A percentile compares a stretch with the other conserved stretches of the same genome.
Evolutionary conservation across 2,329 filamentous ascomycete genomes (phyloP).

Genomic region (Hypomyces perniciosus): DNA sequence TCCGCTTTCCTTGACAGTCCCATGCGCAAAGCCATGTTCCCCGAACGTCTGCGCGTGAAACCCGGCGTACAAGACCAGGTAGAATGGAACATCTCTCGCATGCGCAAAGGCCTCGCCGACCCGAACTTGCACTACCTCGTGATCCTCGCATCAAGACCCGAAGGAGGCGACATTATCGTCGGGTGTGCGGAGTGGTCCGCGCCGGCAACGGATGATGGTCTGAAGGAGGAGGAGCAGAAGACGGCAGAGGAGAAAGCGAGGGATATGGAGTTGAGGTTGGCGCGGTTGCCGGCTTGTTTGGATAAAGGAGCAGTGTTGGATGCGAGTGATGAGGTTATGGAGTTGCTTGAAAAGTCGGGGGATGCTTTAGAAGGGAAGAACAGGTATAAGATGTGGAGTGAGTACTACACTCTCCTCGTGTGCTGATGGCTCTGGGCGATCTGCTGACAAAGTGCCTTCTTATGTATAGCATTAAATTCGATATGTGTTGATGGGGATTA

Average conservation of each 20-base stretch:
- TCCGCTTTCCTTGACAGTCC: slow-evolving; percentile 12
- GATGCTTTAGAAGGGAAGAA: slow-evolving; percentile 3
- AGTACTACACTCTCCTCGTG: background rate
- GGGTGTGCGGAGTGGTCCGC: slow-evolving; percentile 13
- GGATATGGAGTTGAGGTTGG: slow-evolving; percentile 5
- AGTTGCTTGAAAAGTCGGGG: slow-evolving; percentile 10
- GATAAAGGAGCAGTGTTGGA: slow-evolving; percentile 8
- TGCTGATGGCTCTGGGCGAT: too few relatives aligned
- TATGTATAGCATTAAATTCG: slow-evolving; percentile 12
- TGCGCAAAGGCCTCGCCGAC: slow-evolving; percentile 4
- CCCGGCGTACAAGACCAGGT: slow-evolving; percentile 15
- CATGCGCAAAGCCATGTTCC: slow-evolving; percentile 14
- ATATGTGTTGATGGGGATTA: slow-evolving; percentile 13
- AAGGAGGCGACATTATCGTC: slow-evolving; percentile 7
- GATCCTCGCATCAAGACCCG: background rate
- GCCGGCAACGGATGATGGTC: slow-evolving; percentile 3
- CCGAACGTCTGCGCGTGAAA: slow-evolving; percentile 10
- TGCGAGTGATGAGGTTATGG: slow-evolving; percentile 9
- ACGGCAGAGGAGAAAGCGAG: slow-evolving; percentile 2
- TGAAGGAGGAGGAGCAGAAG: background rate
- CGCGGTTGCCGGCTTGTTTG: slow-evolving; percentile 10
- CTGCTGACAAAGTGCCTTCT: background rate
- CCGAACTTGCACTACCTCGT: slow-evolving; percentile 7
- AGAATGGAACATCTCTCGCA: slow-evolving; percentile 10
- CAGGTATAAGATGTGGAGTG: slow-evolving; percentile 14